Conservation (phyloP, 2,329 filamentous ascomycete genomes). For the Curvularia spicifera region DNA sequence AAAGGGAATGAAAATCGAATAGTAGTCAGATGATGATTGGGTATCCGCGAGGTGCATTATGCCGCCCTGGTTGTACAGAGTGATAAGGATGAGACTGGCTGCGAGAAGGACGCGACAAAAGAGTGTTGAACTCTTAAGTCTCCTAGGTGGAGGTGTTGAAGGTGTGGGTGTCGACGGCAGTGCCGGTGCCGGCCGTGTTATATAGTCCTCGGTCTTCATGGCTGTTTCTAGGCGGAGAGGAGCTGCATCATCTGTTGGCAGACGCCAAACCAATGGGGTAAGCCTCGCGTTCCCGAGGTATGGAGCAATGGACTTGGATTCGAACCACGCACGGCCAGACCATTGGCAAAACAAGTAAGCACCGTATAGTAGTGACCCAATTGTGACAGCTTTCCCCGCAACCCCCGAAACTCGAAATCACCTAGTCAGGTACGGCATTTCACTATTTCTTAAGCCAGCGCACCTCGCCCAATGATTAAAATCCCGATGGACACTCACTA, state of each 20-base stretch:
- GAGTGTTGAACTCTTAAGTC: slow-evolving; percentile 32
- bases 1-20: slow-evolving; percentile 45
- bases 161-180: slow-evolving; percentile 5
- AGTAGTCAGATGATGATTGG: slow-evolving; percentile 25
- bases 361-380: slow-evolving; percentile 6
- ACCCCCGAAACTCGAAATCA: slow-evolving; percentile 12
- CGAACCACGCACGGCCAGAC: slow-evolving; percentile 3
- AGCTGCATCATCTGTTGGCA: slow-evolving; percentile 21
- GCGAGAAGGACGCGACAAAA: slow-evolving; percentile 19
- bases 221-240: slow-evolving; percentile 25
- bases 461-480: slow-evolving; percentile 4
- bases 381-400: slow-evolving; percentile 25
- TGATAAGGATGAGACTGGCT: slow-evolving; percentile 16
- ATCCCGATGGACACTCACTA: slow-evolving; percentile 1
- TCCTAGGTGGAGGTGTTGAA: slow-evolving; percentile 24
- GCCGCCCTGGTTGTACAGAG: slow-evolving; percentile 7
- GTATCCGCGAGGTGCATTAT: slow-evolving; percentile 20
- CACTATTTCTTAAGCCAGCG: background rate
- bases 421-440: background rate
- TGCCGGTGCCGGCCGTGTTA: slow-evolving; percentile 12
- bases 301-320: slow-evolving; percentile 3
- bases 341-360: slow-evolving; percentile 6
- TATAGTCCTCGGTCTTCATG: slow-evolving; percentile 30
- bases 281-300: slow-evolving; percentile 18
- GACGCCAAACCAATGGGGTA: slow-evolving; percentile 11